Conservation (phyloP, 352 stramenopile genomes). For the Globisporangium barbulae region DNA sequence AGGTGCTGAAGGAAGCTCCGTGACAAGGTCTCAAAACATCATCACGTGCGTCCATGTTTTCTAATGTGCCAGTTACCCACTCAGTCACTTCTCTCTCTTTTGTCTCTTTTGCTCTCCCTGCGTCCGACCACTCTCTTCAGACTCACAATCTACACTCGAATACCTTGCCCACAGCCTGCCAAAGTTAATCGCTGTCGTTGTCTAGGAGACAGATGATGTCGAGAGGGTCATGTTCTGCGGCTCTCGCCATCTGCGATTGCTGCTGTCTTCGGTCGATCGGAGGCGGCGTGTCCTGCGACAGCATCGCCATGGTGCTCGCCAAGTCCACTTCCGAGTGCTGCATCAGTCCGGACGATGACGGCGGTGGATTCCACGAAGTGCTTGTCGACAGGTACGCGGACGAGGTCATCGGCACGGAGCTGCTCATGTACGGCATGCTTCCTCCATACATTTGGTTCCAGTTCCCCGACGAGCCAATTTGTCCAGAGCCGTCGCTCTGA, state of each 20-base stretch:
- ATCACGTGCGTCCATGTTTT: not conserved
- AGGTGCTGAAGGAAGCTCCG: not conserved
- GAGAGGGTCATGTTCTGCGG: conserved; percentile 29
- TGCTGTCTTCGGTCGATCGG: conserved; percentile 35
- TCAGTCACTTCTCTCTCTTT: not conserved
- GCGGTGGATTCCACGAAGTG: conserved; percentile 10
- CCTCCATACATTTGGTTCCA: conserved; percentile 31
- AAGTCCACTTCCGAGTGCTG: conserved; percentile 45
- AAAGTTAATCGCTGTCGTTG: conserved; percentile 57
- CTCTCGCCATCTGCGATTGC: conserved; percentile 3
- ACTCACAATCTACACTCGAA: not conserved
- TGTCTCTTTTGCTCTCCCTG: not conserved
- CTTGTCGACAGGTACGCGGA: conserved; percentile 4
- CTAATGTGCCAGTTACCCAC: not conserved
- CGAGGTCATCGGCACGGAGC: conserved; percentile 19
- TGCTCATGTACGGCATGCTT: conserved; percentile 21
- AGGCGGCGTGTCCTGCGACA: conserved; percentile 55
- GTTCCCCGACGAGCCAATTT: conserved; percentile 12
- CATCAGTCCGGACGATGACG: conserved; percentile 11
- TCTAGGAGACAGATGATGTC: conserved; percentile 80
- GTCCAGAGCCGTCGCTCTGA: not conserved
- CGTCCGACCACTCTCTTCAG: not conserved
- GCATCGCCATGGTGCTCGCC: conserved; percentile 56
- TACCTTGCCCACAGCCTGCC: conserved; percentile 16
- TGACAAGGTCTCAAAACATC: not conserved